phyloP scores from a whole-genome alignment of 2,329 filamentous ascomycete genomes.

The Pyrenophora tritici-repentis region DNA sequence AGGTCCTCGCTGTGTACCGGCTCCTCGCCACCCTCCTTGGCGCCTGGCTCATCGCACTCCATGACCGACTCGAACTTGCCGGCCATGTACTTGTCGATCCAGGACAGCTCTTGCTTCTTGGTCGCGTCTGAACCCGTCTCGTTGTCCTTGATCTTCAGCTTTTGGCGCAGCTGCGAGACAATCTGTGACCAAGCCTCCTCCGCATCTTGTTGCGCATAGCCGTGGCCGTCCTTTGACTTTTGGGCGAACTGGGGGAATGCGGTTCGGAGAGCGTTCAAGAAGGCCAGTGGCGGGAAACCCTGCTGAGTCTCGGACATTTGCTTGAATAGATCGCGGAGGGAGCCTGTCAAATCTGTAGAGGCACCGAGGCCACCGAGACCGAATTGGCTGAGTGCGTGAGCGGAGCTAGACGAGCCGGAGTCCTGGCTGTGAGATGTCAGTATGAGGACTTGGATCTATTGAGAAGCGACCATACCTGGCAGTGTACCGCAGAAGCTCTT shows the following conservation, averaged over 20 bases:
- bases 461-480: slow-evolving; percentile 35
- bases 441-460: neutral
- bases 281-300: slow-evolving; percentile 80
- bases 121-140: slow-evolving; percentile 45
- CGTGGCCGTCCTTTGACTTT: slow-evolving; percentile 77
- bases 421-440: slow-evolving; percentile 30
- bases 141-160: slow-evolving; percentile 67
- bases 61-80: slow-evolving; percentile 79
- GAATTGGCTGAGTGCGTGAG: slow-evolving; percentile 52
- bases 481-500: slow-evolving; percentile 71
- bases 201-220: slow-evolving; percentile 96
- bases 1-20: slow-evolving; percentile 69
- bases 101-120: slow-evolving; percentile 61
- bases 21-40: slow-evolving; percentile 75
- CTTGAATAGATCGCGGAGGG: slow-evolving; percentile 82
- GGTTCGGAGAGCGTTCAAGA: slow-evolving; percentile 77
- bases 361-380: slow-evolving; percentile 63
- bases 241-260: slow-evolving; percentile 94
- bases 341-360: slow-evolving; percentile 73
- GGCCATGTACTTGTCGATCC: slow-evolving; percentile 88
- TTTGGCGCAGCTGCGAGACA: slow-evolving; percentile 78
- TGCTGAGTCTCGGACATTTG: slow-evolving; percentile 88
- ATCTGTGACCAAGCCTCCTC: slow-evolving; percentile 99
- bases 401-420: slow-evolving; percentile 39
- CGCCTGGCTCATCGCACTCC: slow-evolving; percentile 81